Percentiles rank a stretch among this genome's conserved stretches.
These are phyloP conservation scores for Aspergillus cejpii DNA, from an alignment of 2,329 filamentous ascomycete genomes.

Conservation along the genomic window DNA sequence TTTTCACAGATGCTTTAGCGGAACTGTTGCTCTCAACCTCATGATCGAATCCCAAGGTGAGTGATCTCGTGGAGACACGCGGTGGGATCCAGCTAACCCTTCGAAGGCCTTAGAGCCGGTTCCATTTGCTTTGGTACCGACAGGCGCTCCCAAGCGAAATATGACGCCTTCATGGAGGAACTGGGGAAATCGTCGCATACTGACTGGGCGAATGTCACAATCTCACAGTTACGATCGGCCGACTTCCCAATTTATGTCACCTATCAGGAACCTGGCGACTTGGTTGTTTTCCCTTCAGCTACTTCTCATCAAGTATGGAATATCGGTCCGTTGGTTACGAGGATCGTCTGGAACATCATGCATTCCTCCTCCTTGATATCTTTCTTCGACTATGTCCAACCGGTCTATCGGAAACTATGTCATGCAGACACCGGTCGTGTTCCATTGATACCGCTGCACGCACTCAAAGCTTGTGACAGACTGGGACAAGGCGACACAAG, in stretches of 20 bases:
- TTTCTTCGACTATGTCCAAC: slow-evolving; percentile 32
- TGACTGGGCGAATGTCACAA: slow-evolving; percentile 30
- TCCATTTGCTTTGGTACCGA: slow-evolving; percentile 34
- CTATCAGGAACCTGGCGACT: slow-evolving; percentile 29
- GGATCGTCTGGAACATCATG: slow-evolving; percentile 35
- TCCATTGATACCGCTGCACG: slow-evolving; percentile 26
- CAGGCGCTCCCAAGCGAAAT: slow-evolving; percentile 28
- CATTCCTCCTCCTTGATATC: slow-evolving; percentile 30
- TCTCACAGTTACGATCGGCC: slow-evolving; percentile 26
- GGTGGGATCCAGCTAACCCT: slow-evolving; percentile 1
- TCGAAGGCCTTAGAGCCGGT: slow-evolving; percentile 18
- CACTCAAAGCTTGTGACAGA: slow-evolving; percentile 11
- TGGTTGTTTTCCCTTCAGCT: slow-evolving; percentile 33
- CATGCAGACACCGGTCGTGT: slow-evolving; percentile 27
- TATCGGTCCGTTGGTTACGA: slow-evolving; percentile 29
- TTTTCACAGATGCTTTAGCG: slow-evolving; percentile 35
- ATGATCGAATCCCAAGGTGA: slow-evolving; percentile 29
- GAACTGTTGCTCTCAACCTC: slow-evolving; percentile 32
- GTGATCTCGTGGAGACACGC: not conserved
- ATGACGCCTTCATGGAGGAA: slow-evolving; percentile 30
- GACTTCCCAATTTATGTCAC: slow-evolving; percentile 34
- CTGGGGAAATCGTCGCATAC: slow-evolving; percentile 31
- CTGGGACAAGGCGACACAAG: slow-evolving; percentile 17
- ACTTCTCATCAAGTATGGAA: slow-evolving; percentile 37
- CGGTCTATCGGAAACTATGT: slow-evolving; percentile 31